Evolutionary conservation across 2,329 filamentous ascomycete species (phyloP).

Genomic region (Talaromyces sp.): DNA sequence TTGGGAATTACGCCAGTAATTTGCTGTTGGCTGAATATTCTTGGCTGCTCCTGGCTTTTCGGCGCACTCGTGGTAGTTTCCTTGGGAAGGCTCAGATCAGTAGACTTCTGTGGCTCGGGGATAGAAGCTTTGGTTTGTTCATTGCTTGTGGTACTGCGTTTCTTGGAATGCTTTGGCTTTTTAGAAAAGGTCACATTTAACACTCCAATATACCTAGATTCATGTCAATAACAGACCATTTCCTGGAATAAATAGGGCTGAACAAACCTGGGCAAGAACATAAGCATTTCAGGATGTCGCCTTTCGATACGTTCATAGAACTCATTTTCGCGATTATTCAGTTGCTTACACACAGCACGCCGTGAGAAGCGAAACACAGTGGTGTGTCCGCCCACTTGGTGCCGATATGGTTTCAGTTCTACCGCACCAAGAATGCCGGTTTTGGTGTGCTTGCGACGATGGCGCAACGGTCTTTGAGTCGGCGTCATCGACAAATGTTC

Average conservation of each 20-base stretch:
- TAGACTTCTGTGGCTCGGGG: slow-evolving; percentile 13
- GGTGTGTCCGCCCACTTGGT: slow-evolving; percentile 95
- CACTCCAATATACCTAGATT: slow-evolving; percentile 82
- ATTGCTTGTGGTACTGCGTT: slow-evolving; percentile 24
- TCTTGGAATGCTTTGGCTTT: slow-evolving; percentile 59
- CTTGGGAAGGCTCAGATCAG: slow-evolving; percentile 12
- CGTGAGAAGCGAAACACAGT: slow-evolving; percentile 95
- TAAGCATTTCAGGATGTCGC: slow-evolving; percentile 81
- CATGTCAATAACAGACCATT: not conserved
- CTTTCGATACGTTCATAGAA: slow-evolving; percentile 97
- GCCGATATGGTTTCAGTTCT: slow-evolving; percentile 92
- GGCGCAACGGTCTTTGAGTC: slow-evolving; percentile 22
- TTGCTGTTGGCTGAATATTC: slow-evolving; percentile 71
- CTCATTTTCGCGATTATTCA: slow-evolving; percentile 97
- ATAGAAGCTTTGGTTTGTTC: slow-evolving; percentile 13
- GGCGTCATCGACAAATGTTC: slow-evolving; percentile 46
- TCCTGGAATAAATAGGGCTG: slow-evolving; percentile 15
- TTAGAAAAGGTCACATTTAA: slow-evolving; percentile 95
- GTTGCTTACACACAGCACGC: slow-evolving; percentile 92
- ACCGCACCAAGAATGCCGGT: slow-evolving; percentile 73
- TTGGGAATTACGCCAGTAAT: slow-evolving; percentile 72
- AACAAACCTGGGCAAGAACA: slow-evolving; percentile 79
- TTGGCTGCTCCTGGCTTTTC: slow-evolving; percentile 32
- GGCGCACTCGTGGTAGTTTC: not conserved
- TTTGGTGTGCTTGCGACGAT: slow-evolving; percentile 24